phyloP scores from a whole-genome alignment of 2,329 filamentous ascomycete genomes.

The Emergomyces pasteurianus region DNA sequence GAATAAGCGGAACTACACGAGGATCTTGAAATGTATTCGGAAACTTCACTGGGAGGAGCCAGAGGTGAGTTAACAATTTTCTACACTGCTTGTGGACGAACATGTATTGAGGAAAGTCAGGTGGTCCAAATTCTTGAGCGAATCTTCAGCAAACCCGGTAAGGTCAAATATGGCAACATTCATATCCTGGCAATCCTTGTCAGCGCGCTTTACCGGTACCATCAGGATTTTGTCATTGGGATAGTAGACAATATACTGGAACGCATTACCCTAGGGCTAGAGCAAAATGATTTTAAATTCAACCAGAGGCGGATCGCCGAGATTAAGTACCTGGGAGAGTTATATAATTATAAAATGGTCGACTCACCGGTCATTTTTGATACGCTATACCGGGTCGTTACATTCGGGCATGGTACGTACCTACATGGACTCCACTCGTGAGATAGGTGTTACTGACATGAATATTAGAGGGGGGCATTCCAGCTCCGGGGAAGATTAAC shows the following conservation, averaged over 20 bases:
- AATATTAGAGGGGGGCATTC: slow-evolving; percentile 55
- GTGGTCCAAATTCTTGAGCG: slow-evolving; percentile 71
- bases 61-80: slow-evolving; percentile 42
- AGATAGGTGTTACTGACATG: slow-evolving; percentile 11
- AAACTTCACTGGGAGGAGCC: slow-evolving; percentile 95
- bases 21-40: slow-evolving; percentile 84
- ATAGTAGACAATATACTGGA: slow-evolving; percentile 89
- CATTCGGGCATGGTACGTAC: slow-evolving; percentile 63
- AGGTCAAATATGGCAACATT: slow-evolving; percentile 96
- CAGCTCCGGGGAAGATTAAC: slow-evolving; percentile 64
- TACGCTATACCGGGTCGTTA: slow-evolving; percentile 84
- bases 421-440: neutral
- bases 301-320: slow-evolving; percentile 91
- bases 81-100: slow-evolving; percentile 1
- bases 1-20: slow-evolving; percentile 87
- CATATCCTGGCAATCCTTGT: slow-evolving; percentile 84
- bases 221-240: slow-evolving; percentile 79
- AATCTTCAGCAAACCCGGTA: slow-evolving; percentile 89
- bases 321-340: slow-evolving; percentile 88
- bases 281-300: slow-evolving; percentile 94
- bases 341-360: slow-evolving; percentile 96
- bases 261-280: slow-evolving; percentile 73
- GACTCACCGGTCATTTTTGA: slow-evolving; percentile 95
- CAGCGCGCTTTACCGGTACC: slow-evolving; percentile 79
- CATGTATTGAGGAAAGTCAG: slow-evolving; percentile 15